Base-by-base conservation (phyloP, 345 rosid genomes). In the Arabidopsis suecica region DNA sequence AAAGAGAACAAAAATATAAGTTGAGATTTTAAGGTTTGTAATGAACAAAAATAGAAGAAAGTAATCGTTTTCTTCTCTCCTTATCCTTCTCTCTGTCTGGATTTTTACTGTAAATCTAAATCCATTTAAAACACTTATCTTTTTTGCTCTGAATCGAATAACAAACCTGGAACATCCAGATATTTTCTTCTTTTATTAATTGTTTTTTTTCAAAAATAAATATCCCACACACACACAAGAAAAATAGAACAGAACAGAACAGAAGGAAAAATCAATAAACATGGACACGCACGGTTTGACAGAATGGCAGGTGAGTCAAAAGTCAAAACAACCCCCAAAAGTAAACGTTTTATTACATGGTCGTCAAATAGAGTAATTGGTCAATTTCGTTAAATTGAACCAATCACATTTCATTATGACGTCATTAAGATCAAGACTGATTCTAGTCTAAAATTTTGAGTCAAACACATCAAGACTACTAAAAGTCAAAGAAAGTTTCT, bases 111-210 rank as follows among this genome's bases (percentile, higher is more conserved):
- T 75, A 55, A 68, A 59, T 54, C 65, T 75, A 55, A 68, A 59
- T 54, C 65, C 47, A 55, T 53, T 42, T 36, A 38, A 38, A 38
- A 42, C 65, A 45, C 57, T 76, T 69, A 45, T 53, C 56, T 18
- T 38, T 57, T 11, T n/a, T 49, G 49, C 48, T 58, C 51, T 25
- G 61, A 16, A 62, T 76, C 75, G n/a, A 76, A 61, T 22, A 41
- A 76, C 65, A 49, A 76, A 61, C 75, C 76, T 34, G 65, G 63
- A 40, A 48, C 25, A 63, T 63, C 71, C 77, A 71, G 77, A 77
- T 68, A 76, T 69, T 77, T 69, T 65, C 51, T 40, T 7, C 53
- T 34, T 55, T 73, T 23, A 9, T 32, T 73, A 30, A 40, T 63
- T 10, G 13, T 44, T 9, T 54, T 10, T 34, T 49, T 28, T 7